Evolutionary conservation across 2,329 filamentous ascomycete species (phyloP), one percentile per base, ranked within the genome.

Genomic region (Colletotrichum sp.): DNA sequence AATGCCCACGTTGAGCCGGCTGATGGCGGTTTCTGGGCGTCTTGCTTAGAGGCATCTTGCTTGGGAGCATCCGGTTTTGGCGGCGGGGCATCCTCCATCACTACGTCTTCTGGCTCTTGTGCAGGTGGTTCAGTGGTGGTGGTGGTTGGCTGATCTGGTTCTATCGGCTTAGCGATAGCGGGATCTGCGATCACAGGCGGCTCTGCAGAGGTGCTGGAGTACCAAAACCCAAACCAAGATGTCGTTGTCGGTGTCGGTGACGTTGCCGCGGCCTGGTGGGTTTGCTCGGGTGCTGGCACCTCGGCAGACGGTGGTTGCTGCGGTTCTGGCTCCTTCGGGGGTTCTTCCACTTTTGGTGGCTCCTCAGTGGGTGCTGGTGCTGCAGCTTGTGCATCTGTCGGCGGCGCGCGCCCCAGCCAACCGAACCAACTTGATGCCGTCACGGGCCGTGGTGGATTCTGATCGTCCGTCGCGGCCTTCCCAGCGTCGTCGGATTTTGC

Each of bases 1-100:
- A 96, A 96, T 0, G 93, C 94, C 95, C 95, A 96, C 0, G 93
- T 94, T 1, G 94, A 94, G 15, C 90, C 91, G 21, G 88, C 86
- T 18, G 89, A 86, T 7, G 88, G 88, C n/a, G 84, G 80, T 30
- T 76, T 74, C 3, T 85, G 80, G 10, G 81, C 80, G 71, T 84
- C 77, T 39, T 79, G 82, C 70, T 44, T 73, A 34, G 32, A 34
- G 32, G 34, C 80, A 71, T 84, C 77, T 36, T 79, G 82, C 71
- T 44, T 73, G 74, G 60, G 75, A 65, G 60, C 55, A 30, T 78
- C 62, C 39, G 81, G 77, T 10, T 82, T 80, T 16, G 82, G 70
- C 16, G 83, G 72, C 6, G 85, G 81, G 4, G 85, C 85, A 78
- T 90, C 87, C 63, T 87, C 72, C 85, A 88, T 83, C 77, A 85